Evolutionary conservation across 2,329 filamentous ascomycete genomes (phyloP), one percentile per base, ranked within the genome.

Genomic region (Hypoxylon rubiginosum): DNA sequence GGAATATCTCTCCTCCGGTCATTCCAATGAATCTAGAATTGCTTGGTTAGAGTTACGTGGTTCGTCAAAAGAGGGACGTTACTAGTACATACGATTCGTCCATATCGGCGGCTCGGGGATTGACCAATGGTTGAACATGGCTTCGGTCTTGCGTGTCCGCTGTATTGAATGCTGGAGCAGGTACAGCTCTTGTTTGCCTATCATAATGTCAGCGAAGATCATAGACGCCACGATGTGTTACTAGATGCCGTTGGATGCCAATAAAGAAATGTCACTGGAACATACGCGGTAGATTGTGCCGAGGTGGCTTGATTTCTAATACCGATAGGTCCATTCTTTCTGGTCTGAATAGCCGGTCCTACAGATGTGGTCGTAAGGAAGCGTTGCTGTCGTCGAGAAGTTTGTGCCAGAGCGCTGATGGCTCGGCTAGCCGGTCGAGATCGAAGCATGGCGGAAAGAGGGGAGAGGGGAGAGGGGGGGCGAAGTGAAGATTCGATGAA

Each of bases 1-100:
- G 94, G 82, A 98, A 97, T 74, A 98, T 97, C 81, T 97, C 91
- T 77, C 96, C 96, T 77, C 96, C 95, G 53, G 90, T 97, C 86
- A 94, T 95, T 69, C 95, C 95, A 76, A 98, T 93, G 80, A 98
- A 97, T 66, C 91, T 93, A 71, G 59, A 45, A 50, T 50, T 39
- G 3, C 15, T 17, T 13, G 13, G 64, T 74, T 45, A 73, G 54
- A 41, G 19, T 41, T 21, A 36, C 46, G 28, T 21, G 21, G 39
- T 34, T 13, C 45, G 30, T 21, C 11, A 15, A 48, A 34, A 9
- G 26, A 53, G 34, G 15, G 46, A 11, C 43, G 30, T 51, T 26
- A 32, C 13, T 49, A 36, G 19, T 58, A 85, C 91, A 72, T 90
- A 93, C 90, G 92, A 94, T 79, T 94, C 92, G 79, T 94, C 92